Evolutionary conservation across 108 stramenopile species (phyloP), one percentile per base, ranked within the genome.

Genomic region (Ochromonas danica): DNA sequence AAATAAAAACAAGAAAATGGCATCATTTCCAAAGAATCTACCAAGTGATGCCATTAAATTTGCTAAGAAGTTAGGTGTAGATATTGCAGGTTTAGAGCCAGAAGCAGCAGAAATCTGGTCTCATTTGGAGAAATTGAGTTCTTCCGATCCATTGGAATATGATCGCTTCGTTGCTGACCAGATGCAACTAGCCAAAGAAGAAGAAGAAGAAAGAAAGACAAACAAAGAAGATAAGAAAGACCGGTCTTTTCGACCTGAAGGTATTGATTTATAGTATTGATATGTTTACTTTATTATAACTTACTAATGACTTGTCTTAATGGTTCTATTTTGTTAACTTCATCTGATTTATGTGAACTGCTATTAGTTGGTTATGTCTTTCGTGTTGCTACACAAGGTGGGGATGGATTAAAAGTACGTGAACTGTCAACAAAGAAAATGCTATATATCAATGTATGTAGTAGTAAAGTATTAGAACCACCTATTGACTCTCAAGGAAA

Each of bases 61-160:
- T 36, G 63, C 33, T 10, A 67, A 67, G 25, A 28, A 33, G 17
- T 10, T 67, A 25, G 63, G 63, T 33, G 6, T 67, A 35, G 63
- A 67, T 25, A 14, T 67, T 36, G 25, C 27, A 67, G 63, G 63
- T 33, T 67, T 67, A 33, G 63, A 67, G 35, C 63, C 63, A 67
- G 63, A 67, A 36, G 63, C 63, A 10, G 33, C 27, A 67, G 63
- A 67, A 10, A 67, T 67, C 6, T 67, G 63, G 63, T 14, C 3
- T 14, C 17, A 31, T 3, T 67, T 67, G 63, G 31, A 67, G 6
- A 35, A 67, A 6, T 10, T 67, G 33, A 14, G 14, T 10, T 3
- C 17, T 6, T 36, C 27, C 25, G 63, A 67, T 33, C 63, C 63
- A 67, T 31, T 67, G 17, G 63, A 33, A 36, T 67, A 67, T 36